phyloP scores from a whole-genome alignment of 208 protist genomes.

The Trypanosoma rangeli region DNA sequence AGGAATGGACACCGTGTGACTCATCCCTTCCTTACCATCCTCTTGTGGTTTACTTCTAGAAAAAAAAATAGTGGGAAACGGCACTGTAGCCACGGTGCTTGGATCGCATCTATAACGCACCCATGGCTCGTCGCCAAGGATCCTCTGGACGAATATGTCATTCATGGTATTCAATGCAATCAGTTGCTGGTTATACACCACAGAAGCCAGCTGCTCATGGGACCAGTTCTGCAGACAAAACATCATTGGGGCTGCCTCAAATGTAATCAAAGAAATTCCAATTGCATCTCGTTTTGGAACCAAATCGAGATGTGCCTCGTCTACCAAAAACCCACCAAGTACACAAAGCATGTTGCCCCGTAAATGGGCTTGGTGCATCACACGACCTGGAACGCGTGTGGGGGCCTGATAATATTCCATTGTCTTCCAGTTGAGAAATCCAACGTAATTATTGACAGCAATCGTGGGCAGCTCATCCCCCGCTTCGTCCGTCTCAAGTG shows the following conservation, averaged over 20 bases:
- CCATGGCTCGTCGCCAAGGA: neutral
- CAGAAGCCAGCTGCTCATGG: neutral
- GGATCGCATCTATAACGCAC: slow-evolving; percentile 9
- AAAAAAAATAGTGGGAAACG: neutral
- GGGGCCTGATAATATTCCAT: slow-evolving; percentile 17
- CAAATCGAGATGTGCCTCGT: slow-evolving; percentile 10
- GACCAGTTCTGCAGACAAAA: slow-evolving; percentile 22
- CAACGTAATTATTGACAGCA: slow-evolving; percentile 5
- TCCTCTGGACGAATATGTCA: slow-evolving; percentile 14
- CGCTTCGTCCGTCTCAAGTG: slow-evolving; percentile 5
- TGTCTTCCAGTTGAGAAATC: slow-evolving; percentile 16
- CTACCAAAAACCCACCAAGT: slow-evolving; percentile 12
- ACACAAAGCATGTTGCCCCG: slow-evolving; percentile 12
- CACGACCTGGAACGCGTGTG: slow-evolving; percentile 2
- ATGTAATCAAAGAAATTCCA: slow-evolving; percentile 16
- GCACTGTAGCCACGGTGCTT: neutral
- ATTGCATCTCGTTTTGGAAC: slow-evolving; percentile 7
- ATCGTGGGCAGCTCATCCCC: slow-evolving; percentile 11
- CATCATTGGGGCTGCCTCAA: slow-evolving; percentile 8
- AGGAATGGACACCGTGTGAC: neutral
- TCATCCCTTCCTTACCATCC: neutral
- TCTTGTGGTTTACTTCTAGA: neutral
- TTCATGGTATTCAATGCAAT: slow-evolving; percentile 18
- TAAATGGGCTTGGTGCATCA: slow-evolving; percentile 18
- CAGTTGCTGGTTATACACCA: slow-evolving; percentile 20